A percentile compares a stretch with the other conserved stretches of the same genome.
Conservation (phyloP, 176 grass and related monocot species). For the Bolboschoenus planiculmis region DNA sequence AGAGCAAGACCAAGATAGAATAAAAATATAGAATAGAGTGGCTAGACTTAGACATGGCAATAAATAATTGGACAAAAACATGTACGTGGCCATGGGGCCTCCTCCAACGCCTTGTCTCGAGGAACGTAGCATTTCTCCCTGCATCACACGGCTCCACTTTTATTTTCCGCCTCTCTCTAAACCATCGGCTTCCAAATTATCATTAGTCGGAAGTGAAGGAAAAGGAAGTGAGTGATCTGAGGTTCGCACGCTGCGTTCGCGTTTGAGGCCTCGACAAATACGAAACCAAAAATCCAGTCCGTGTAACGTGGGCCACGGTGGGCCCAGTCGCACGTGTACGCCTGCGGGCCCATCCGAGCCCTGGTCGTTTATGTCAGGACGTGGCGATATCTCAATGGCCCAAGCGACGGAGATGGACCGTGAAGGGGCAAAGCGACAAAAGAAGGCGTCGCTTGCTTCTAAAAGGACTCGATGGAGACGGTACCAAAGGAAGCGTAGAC, state of each 20-base stretch:
- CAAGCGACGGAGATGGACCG: neutral
- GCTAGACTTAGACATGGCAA: neutral
- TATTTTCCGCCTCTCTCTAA: neutral
- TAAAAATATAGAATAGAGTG: neutral
- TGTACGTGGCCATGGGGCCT: no score
- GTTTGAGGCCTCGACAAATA: conserved; percentile 12
- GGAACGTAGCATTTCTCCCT: neutral
- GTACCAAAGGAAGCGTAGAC: neutral
- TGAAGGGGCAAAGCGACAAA: conserved; percentile 27
- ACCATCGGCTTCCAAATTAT: no score
- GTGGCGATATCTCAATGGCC: neutral
- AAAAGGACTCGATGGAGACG: neutral
- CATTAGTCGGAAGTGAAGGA: no score
- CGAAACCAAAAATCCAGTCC: neutral
- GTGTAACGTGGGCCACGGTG: conserved; percentile 1
- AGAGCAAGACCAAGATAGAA: neutral
- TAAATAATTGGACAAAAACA: neutral
- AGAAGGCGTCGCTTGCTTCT: neutral
- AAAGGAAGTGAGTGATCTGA: neutral
- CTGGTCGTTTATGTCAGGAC: neutral
- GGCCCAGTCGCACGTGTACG: no score
- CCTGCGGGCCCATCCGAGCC: no score
- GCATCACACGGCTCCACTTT: neutral
- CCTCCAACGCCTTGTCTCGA: conserved; percentile 19
- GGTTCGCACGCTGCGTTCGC: neutral